Evolutionary conservation across 768 basidiomycete genomes (phyloP).

Genomic region (Coprinellus micaceus): DNA sequence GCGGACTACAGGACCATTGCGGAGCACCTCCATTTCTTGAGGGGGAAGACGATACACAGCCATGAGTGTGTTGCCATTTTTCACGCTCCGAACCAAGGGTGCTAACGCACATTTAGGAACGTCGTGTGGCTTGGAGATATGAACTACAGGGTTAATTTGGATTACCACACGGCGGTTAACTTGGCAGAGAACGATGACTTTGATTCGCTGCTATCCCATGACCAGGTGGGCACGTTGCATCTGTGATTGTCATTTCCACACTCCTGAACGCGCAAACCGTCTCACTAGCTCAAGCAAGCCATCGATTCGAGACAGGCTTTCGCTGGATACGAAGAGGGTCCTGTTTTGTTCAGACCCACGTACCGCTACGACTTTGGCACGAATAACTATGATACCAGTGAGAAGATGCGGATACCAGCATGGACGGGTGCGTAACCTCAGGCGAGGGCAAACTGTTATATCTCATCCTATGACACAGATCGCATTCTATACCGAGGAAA

Average conservation of each 20-base stretch:
- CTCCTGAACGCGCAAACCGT: no score
- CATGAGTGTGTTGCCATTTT: conserved; percentile 69
- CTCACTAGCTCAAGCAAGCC: conserved; percentile 58
- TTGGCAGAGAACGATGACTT: conserved; percentile 62
- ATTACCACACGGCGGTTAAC: conserved; percentile 76
- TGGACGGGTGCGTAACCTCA: conserved; percentile 83
- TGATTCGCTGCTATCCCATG: conserved; percentile 71
- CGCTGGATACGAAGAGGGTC: conserved; percentile 82
- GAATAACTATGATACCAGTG: conserved; percentile 89
- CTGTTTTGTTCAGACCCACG: conserved; percentile 87
- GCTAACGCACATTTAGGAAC: conserved; percentile 53
- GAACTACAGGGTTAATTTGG: conserved; percentile 89
- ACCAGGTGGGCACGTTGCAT: conserved; percentile 61
- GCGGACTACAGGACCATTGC: conserved; percentile 88
- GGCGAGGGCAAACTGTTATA: background rate
- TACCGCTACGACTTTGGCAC: conserved; percentile 87
- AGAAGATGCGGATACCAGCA: conserved; percentile 93
- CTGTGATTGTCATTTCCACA: no score
- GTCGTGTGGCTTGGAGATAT: conserved; percentile 93
- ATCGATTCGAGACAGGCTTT: conserved; percentile 78
- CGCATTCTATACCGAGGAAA: conserved; percentile 84
- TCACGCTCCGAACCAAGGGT: background rate
- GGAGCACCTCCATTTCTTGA: conserved; percentile 79
- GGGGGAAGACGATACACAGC: conserved; percentile 82
- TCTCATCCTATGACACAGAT: conserved; percentile 47